Conservation (phyloP, 176 grass and related monocot species). For the Microstegium vimineum region DNA sequence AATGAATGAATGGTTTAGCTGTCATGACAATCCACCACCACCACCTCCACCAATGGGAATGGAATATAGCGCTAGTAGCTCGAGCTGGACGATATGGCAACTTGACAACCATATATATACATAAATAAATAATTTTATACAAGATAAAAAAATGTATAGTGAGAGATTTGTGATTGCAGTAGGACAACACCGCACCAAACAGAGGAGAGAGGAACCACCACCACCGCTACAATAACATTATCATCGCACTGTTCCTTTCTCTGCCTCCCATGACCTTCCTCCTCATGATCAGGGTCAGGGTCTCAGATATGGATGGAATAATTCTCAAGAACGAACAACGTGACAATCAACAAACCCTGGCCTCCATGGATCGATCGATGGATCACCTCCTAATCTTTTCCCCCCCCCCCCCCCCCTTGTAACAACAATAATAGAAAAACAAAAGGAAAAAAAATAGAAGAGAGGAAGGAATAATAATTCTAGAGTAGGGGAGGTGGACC, state of each 20-base stretch:
- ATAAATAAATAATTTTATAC: slow-evolving; percentile 25
- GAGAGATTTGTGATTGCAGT: too few relatives aligned
- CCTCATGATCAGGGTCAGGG: not conserved
- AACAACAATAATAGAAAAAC: not conserved
- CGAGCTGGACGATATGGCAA: too few relatives aligned
- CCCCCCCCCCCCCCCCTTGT: too few relatives aligned
- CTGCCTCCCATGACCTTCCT: not conserved
- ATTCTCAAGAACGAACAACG: slow-evolving; percentile 26
- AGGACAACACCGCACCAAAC: slow-evolving; percentile 43
- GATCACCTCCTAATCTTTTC: not conserved
- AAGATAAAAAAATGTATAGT: not conserved
- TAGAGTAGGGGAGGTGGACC: not conserved
- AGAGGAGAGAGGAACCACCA: slow-evolving; percentile 29
- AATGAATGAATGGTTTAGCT: slow-evolving; percentile 26
- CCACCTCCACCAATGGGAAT: not conserved
- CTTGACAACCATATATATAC: not conserved
- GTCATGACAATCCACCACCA: slow-evolving; percentile 9
- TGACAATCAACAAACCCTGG: not conserved
- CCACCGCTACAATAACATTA: slow-evolving; percentile 28
- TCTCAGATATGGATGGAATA: not conserved
- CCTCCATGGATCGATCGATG: not conserved
- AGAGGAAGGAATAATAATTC: not conserved
- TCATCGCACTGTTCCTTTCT: slow-evolving; percentile 27
- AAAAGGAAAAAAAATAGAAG: not conserved
- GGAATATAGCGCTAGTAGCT: not conserved